A percentile compares a stretch with the other conserved stretches of the same genome.
Conservation (phyloP, 768 basidiomycete genomes). For the Multifurca ochricompacta region DNA sequence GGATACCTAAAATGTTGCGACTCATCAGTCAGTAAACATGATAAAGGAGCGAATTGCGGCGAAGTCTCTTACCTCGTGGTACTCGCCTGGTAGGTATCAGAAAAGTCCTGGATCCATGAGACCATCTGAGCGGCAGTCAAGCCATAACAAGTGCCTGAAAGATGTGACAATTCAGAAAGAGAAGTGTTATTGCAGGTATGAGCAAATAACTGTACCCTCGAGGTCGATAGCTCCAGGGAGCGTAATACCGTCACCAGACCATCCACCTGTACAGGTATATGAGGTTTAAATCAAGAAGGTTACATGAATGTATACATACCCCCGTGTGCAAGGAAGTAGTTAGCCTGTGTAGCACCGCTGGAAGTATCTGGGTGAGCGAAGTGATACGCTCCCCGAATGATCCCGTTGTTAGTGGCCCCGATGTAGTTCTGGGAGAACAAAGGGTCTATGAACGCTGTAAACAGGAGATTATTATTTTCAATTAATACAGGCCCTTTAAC, state of each 20-base stretch:
- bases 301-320: not conserved
- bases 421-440: constrained; percentile 44
- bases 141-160: constrained; percentile 47
- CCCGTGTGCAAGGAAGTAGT: constrained; percentile 45
- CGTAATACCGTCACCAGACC: not conserved
- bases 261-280: not conserved
- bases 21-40: not conserved
- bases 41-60: not conserved
- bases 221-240: constrained; percentile 1
- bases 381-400: constrained; percentile 56
- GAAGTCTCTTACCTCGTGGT: constrained; percentile 46
- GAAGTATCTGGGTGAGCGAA: constrained; percentile 49
- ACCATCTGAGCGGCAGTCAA: constrained; percentile 48
- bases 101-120: constrained; percentile 56
- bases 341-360: constrained; percentile 51
- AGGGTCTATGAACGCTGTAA: constrained; percentile 33
- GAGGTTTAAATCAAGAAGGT: not conserved
- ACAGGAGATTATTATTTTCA: constrained; percentile 17
- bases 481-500: too few relatives aligned
- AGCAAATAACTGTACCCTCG: not conserved
- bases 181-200: not conserved
- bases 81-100: constrained; percentile 43
- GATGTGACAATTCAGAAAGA: constrained; percentile 23
- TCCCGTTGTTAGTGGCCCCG: constrained; percentile 45
- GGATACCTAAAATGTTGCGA: constrained; percentile 31